phyloP scores from a whole-genome alignment of 345 rosid genomes.

The Rhodamnia rubescens region DNA sequence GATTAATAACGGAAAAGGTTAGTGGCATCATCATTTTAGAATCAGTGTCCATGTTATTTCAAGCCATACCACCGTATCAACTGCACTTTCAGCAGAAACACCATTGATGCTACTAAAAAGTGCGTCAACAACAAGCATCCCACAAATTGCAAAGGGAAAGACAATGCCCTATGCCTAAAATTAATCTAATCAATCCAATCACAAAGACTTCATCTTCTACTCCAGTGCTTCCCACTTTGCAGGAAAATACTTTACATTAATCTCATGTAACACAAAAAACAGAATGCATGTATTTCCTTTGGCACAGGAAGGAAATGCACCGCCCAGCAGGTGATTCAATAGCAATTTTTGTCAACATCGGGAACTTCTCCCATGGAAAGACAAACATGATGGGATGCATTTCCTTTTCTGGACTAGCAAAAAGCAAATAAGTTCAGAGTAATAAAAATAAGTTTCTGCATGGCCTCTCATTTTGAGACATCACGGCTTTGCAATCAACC shows the following conservation, averaged over 20 bases:
- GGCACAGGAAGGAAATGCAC: no score
- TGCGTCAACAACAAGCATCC: background rate
- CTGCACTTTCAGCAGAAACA: background rate
- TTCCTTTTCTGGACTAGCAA: no score
- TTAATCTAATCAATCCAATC: background rate
- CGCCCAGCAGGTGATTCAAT: no score
- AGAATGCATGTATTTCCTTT: no score
- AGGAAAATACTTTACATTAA: background rate
- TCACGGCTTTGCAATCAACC: background rate
- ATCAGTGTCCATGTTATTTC: background rate
- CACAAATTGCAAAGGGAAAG: background rate
- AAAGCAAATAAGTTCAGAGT: no score
- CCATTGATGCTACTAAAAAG: background rate
- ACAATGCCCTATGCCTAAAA: background rate
- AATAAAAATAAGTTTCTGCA: no score
- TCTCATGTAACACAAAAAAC: background rate
- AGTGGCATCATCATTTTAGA: background rate
- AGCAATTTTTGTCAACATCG: no score
- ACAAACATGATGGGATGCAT: no score
- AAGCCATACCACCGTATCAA: background rate
- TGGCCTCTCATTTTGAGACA: no score
- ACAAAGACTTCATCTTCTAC: background rate
- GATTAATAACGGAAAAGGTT: background rate
- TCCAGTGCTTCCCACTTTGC: background rate
- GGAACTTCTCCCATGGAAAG: no score